A percentile compares a stretch with the other conserved stretches of the same genome.
These are phyloP conservation scores for Rhododendron griersonianum DNA, from an alignment of 148 eudicot genomes.

Conservation along the genomic window DNA sequence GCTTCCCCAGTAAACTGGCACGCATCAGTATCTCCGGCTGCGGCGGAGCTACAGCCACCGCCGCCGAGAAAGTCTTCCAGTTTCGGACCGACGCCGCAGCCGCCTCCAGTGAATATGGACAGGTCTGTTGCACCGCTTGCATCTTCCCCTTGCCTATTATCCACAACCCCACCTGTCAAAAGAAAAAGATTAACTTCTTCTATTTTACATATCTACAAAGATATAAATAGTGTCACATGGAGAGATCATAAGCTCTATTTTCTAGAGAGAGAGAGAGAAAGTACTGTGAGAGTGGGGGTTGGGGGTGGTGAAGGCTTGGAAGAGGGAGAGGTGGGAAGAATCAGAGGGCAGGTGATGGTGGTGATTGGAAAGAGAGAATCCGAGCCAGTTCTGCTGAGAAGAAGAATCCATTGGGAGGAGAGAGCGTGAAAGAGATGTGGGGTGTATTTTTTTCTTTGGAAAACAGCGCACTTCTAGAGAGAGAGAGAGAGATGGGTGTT, in stretches of 20 bases:
- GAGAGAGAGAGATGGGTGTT: slow-evolving; percentile 15
- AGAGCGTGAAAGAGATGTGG: slow-evolving; percentile 14
- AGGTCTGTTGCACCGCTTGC: slow-evolving; percentile 13
- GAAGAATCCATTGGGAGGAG: slow-evolving; percentile 25
- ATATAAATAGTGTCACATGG: background rate
- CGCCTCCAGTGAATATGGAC: slow-evolving; percentile 11
- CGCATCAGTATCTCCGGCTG: background rate
- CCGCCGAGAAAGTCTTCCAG: slow-evolving; percentile 45
- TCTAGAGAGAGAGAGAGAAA: background rate
- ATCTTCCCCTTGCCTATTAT: slow-evolving; percentile 12
- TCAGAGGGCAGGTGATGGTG: slow-evolving; percentile 14
- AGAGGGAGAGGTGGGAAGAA: slow-evolving; percentile 17
- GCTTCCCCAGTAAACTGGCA: slow-evolving; percentile 18
- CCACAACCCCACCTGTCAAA: slow-evolving; percentile 5
- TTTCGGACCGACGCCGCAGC: slow-evolving; percentile 29
- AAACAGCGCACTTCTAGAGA: slow-evolving; percentile 14
- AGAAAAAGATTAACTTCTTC: background rate
- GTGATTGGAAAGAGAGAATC: slow-evolving; percentile 42
- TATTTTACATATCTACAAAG: background rate
- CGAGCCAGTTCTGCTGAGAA: slow-evolving; percentile 34
- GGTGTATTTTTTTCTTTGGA: slow-evolving; percentile 10
- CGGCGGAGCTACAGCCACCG: slow-evolving; percentile 4
- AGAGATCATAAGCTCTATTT: background rate
- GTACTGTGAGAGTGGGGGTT: background rate
- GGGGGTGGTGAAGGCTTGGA: slow-evolving; percentile 18